phyloP scores from a whole-genome alignment of 1,284 basidiomycete species.

The Trichosporon sp. region DNA sequence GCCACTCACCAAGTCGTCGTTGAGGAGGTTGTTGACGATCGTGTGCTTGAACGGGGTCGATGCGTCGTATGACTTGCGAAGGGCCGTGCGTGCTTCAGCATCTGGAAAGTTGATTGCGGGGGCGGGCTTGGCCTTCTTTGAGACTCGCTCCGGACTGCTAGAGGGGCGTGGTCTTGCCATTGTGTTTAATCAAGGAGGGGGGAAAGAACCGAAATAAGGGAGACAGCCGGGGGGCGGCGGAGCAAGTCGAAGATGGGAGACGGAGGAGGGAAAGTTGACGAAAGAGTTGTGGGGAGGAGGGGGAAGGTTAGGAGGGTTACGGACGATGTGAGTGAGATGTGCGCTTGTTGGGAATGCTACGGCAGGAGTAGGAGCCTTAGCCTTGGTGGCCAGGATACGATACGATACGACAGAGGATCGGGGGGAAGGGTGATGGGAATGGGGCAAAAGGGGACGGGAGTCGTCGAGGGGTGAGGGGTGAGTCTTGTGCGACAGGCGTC shows the following conservation, averaged over 20 bases:
- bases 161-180: conserved; percentile 32
- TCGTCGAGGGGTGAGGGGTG: not conserved
- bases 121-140: conserved; percentile 27
- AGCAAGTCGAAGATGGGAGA: not conserved
- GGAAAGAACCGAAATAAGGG: not conserved
- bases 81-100: conserved; percentile 15
- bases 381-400: no score
- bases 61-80: conserved; percentile 53
- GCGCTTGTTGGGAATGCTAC: no score
- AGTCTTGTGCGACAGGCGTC: not conserved
- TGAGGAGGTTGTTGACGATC: conserved; percentile 74
- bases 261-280: not conserved
- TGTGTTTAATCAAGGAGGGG: conserved; percentile 3
- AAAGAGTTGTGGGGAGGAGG: not conserved
- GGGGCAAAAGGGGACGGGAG: not conserved
- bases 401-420: no score
- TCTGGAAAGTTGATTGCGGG: conserved; percentile 29
- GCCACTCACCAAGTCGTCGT: conserved; percentile 66
- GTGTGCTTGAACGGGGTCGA: conserved; percentile 78
- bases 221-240: not conserved
- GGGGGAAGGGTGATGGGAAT: no score
- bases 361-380: not conserved
- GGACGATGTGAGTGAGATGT: no score
- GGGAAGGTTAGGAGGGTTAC: not conserved
- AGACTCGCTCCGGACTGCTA: conserved; percentile 13